A percentile compares a stretch with the other conserved stretches of the same genome.
Evolutionary conservation across 208 protist species (phyloP).

Genomic region (Trichomonas tenax): DNA sequence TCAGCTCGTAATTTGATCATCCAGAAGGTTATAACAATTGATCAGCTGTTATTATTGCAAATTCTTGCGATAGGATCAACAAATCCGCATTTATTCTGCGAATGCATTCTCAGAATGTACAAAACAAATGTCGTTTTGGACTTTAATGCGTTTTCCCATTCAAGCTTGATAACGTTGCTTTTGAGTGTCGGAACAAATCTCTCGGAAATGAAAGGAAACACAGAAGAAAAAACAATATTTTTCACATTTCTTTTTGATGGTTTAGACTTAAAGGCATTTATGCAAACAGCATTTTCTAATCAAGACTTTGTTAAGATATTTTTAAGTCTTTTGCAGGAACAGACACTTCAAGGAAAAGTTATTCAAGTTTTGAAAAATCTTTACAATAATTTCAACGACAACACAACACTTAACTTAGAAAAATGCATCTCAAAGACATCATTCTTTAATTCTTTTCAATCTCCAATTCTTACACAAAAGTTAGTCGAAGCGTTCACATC

Average conservation of each 20-base stretch:
- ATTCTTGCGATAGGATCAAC: neutral
- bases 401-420: neutral
- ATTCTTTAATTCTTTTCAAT: neutral
- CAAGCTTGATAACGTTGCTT: neutral
- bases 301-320: neutral
- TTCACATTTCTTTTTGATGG: neutral
- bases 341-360: neutral
- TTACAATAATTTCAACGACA: neutral
- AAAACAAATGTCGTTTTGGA: neutral
- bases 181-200: neutral
- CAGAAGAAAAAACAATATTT: neutral
- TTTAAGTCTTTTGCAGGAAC: neutral
- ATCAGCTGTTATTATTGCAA: neutral
- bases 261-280: neutral
- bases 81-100: neutral
- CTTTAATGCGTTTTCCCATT: neutral
- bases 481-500: neutral
- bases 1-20: neutral
- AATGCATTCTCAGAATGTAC: neutral
- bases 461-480: neutral
- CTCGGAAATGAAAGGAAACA: neutral
- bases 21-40: neutral
- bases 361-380: neutral
- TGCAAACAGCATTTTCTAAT: neutral
- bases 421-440: neutral